phyloP scores from a whole-genome alignment of 2,329 filamentous ascomycete species.

The Phyllosticta citriasiana region DNA sequence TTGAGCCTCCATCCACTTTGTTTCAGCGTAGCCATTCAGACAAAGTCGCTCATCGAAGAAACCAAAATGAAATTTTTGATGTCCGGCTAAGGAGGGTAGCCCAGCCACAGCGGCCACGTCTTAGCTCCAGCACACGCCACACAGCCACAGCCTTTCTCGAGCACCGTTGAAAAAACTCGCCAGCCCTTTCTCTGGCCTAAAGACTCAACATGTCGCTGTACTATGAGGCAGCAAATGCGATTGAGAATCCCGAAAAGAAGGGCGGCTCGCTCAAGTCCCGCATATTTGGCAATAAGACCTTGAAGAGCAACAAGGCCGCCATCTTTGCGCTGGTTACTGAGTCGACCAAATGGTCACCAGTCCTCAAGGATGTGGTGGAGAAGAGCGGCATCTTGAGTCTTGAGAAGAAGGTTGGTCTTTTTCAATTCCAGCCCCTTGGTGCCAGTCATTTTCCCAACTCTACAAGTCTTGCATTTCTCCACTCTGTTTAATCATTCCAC shows the following conservation, averaged over 20 bases:
- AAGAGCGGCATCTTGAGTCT: conserved; percentile 62
- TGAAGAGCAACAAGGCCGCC: conserved; percentile 71
- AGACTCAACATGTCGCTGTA: conserved; percentile 72
- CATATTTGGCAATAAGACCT: conserved; percentile 61
- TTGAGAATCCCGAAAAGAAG: conserved; percentile 52
- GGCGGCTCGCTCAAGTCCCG: conserved; percentile 82
- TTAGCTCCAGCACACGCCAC: background rate
- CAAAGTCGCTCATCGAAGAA: too few relatives aligned
- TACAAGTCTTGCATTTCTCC: background rate
- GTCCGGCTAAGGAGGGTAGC: background rate
- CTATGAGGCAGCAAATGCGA: conserved; percentile 72
- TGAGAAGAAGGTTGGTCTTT: conserved; percentile 65
- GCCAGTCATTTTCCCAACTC: background rate
- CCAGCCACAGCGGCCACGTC: background rate
- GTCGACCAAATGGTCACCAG: conserved; percentile 77
- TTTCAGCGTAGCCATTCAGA: background rate
- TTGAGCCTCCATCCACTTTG: too few relatives aligned
- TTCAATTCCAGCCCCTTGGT: background rate
- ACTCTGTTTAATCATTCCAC: too few relatives aligned
- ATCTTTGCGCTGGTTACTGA: conserved; percentile 82
- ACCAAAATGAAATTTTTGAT: too few relatives aligned
- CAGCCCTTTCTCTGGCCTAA: background rate
- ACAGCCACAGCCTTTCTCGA: background rate
- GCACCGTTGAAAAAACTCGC: background rate
- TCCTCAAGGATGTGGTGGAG: conserved; percentile 86